Conservation (phyloP, 1,284 basidiomycete species). For the Trametes pubescens region DNA sequence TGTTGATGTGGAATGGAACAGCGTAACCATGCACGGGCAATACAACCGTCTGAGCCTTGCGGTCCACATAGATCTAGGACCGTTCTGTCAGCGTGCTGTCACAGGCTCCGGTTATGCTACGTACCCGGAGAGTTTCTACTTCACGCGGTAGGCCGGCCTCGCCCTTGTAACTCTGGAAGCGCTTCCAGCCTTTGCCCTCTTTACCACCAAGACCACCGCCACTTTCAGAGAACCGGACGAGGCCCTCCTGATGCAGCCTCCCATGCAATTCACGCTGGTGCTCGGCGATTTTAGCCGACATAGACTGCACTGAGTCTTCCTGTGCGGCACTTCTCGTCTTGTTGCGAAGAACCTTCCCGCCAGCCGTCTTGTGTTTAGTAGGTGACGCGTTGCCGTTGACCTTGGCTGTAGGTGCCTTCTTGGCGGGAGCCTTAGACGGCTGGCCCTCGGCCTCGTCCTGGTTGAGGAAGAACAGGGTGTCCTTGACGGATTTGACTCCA, state of each 20-base stretch:
- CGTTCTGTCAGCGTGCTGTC: conserved; percentile 15
- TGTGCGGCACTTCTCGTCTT: conserved; percentile 84
- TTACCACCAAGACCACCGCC: conserved; percentile 76
- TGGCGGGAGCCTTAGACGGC: conserved; percentile 58
- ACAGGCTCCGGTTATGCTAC: conserved; percentile 36
- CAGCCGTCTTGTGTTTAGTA: conserved; percentile 74
- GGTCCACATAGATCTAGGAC: conserved; percentile 87
- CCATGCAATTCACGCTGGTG: conserved; percentile 91
- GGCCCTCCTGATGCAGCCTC: conserved; percentile 82
- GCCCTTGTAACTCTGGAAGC: conserved; percentile 97
- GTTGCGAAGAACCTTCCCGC: conserved; percentile 84
- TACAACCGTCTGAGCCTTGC: conserved; percentile 89
- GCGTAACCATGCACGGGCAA: conserved; percentile 95
- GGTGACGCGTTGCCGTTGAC: conserved; percentile 67
- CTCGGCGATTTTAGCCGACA: conserved; percentile 77
- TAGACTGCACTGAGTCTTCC: conserved; percentile 80
- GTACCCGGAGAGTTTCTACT: conserved; percentile 78
- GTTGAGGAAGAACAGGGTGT: conserved; percentile 89
- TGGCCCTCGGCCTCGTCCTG: conserved; percentile 60
- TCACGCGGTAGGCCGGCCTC: conserved; percentile 89
- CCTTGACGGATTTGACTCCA: conserved; percentile 83
- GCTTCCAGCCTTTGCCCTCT: conserved; percentile 92
- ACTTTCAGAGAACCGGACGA: conserved; percentile 86
- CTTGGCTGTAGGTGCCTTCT: conserved; percentile 64
- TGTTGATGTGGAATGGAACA: conserved; percentile 98